A percentile compares a stretch with the other conserved stretches of the same genome.
Conservation (phyloP, 2,329 filamentous ascomycete genomes). For the Passalora sequoiae region DNA sequence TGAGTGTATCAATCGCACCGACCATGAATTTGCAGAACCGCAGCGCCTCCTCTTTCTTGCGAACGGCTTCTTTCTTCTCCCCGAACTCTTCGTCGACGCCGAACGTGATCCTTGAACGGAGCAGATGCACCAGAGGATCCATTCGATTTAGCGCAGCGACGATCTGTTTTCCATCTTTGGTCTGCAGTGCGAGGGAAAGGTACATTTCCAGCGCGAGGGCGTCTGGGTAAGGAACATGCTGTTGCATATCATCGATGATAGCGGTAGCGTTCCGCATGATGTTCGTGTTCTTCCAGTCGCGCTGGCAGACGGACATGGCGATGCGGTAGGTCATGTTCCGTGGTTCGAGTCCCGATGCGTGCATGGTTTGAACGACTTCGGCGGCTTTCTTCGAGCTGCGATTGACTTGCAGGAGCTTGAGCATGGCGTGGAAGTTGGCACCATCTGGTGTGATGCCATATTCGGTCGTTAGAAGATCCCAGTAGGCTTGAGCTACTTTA, state of each 20-base stretch:
- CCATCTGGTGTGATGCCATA: conserved; percentile 65
- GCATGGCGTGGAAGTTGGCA: conserved; percentile 63
- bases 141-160: conserved; percentile 24
- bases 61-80: not conserved
- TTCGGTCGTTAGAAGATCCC: conserved; percentile 61
- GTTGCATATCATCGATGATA: conserved; percentile 61
- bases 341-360: conserved; percentile 27
- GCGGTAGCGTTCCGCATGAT: conserved; percentile 60
- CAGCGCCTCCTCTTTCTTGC: conserved; percentile 16
- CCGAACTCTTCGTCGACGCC: conserved; percentile 11
- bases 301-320: conserved; percentile 67
- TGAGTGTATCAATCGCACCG: conserved; percentile 29
- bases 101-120: conserved; percentile 21
- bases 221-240: conserved; percentile 45
- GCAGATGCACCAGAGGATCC: conserved; percentile 20
- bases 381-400: conserved; percentile 61
- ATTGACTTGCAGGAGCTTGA: conserved; percentile 61
- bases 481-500: conserved; percentile 67
- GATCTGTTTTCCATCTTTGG: conserved; percentile 27
- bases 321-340: conserved; percentile 58
- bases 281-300: conserved; percentile 71
- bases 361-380: conserved; percentile 48
- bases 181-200: conserved; percentile 52
- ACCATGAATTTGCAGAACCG: conserved; percentile 23
- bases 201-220: conserved; percentile 51